phyloP scores from a whole-genome alignment of 2,329 filamentous ascomycete genomes.

The Pseudopithomyces chartarum region DNA sequence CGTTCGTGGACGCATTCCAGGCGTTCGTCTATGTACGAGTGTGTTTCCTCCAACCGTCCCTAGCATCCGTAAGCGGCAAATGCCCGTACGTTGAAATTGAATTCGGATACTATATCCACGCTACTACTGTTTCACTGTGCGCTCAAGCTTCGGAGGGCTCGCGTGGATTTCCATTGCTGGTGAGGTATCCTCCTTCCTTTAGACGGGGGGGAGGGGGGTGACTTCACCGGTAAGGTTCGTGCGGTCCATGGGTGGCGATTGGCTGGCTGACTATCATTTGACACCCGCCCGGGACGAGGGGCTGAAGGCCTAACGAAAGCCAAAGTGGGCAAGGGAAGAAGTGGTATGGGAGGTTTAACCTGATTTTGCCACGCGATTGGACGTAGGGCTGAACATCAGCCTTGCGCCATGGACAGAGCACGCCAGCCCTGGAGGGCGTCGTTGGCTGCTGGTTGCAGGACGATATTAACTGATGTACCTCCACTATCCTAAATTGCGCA shows the following conservation, averaged over 20 bases:
- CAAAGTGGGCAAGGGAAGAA: constrained; percentile 6
- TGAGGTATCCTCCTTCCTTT: not conserved
- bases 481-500: not conserved
- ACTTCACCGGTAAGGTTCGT: constrained; percentile 5
- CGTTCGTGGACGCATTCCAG: constrained; percentile 7
- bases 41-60: not conserved
- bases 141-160: not conserved
- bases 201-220: not conserved
- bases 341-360: constrained; percentile 1
- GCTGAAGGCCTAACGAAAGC: constrained; percentile 2
- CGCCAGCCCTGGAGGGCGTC: not conserved
- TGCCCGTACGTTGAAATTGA: constrained; percentile 7
- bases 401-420: constrained; percentile 1
- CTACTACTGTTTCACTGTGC: not conserved
- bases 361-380: constrained; percentile 8
- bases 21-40: constrained; percentile 14
- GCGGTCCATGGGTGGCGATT: constrained; percentile 7
- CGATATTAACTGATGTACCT: constrained; percentile 7
- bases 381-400: constrained; percentile 10
- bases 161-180: not conserved
- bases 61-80: constrained; percentile 3
- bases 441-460: constrained; percentile 1
- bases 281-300: not conserved
- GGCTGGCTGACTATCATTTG: constrained; percentile 1
- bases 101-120: not conserved